phyloP scores from a whole-genome alignment of 2,329 filamentous ascomycete species.

The Colletotrichum viniferum region DNA sequence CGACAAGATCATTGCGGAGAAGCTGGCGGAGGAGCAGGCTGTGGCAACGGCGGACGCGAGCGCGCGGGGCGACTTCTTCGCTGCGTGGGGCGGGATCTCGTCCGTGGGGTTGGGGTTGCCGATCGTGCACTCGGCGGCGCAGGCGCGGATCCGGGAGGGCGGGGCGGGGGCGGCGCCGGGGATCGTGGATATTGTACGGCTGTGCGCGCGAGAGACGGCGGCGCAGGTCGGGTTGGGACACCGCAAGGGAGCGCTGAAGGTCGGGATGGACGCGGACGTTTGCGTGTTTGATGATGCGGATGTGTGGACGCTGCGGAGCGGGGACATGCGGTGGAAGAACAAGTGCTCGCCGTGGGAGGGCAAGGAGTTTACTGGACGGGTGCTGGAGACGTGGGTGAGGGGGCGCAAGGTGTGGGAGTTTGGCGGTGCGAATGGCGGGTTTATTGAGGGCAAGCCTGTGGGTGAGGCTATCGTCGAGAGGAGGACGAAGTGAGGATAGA shows the following conservation, averaged over 20 bases:
- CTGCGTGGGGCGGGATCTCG: constrained; percentile 95
- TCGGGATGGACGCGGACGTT: constrained; percentile 87
- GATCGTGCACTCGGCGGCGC: constrained; percentile 83
- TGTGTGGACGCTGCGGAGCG: constrained; percentile 73
- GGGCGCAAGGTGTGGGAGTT: constrained; percentile 77
- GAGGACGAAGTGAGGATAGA: constrained; percentile 42
- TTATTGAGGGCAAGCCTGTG: constrained; percentile 51
- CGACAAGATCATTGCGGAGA: constrained; percentile 24
- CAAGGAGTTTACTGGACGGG: constrained; percentile 76
- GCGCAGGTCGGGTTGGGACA: constrained; percentile 84
- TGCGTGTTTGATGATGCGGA: constrained; percentile 90
- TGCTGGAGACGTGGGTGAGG: constrained; percentile 84
- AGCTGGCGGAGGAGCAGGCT: constrained; percentile 32
- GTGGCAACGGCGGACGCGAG: constrained; percentile 37
- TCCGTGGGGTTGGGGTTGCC: constrained; percentile 91
- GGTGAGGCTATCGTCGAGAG: constrained; percentile 66
- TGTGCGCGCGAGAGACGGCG: constrained; percentile 88
- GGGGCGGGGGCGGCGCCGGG: constrained; percentile 44
- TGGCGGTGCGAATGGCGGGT: constrained; percentile 56
- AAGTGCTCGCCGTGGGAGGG: constrained; percentile 91
- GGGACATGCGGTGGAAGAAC: constrained; percentile 93
- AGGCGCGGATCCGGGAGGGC: constrained; percentile 59
- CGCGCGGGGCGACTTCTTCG: constrained; percentile 83
- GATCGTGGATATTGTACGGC: constrained; percentile 81
- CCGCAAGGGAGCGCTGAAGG: constrained; percentile 79